Evolutionary conservation across 495 filamentous ascomycete species (phyloP).

Genomic region (Pyrenopolyporus hunteri): DNA sequence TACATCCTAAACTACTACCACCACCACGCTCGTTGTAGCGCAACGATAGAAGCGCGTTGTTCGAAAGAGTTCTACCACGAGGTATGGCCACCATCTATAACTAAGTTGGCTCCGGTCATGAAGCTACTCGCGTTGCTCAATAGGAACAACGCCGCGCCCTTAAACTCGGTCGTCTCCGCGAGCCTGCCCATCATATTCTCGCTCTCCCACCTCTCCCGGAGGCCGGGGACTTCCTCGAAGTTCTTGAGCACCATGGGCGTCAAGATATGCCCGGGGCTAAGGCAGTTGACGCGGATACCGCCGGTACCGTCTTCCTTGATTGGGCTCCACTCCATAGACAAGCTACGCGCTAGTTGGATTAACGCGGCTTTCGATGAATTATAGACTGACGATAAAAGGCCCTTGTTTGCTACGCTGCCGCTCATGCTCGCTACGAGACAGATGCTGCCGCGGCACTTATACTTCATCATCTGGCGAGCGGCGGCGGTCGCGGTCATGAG

Average conservation of each 20-base stretch:
- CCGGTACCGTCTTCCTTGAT: slow-evolving; percentile 48
- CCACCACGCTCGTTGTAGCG: neutral
- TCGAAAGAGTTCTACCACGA: slow-evolving; percentile 39
- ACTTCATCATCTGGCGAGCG: slow-evolving; percentile 78
- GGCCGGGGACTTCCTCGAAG: slow-evolving; percentile 66
- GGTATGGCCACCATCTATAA: slow-evolving; percentile 70
- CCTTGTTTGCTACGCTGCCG: slow-evolving; percentile 74
- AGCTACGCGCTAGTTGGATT: slow-evolving; percentile 65
- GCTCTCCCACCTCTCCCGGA: slow-evolving; percentile 64
- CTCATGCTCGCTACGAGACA: slow-evolving; percentile 77
- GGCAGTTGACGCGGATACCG: slow-evolving; percentile 70
- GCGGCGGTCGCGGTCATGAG: slow-evolving; percentile 75
- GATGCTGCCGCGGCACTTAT: slow-evolving; percentile 72
- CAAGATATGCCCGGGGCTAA: slow-evolving; percentile 73
- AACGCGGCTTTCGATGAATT: slow-evolving; percentile 75
- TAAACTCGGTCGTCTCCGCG: slow-evolving; percentile 68
- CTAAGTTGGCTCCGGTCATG: slow-evolving; percentile 69
- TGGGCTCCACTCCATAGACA: slow-evolving; percentile 76
- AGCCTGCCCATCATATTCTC: slow-evolving; percentile 76
- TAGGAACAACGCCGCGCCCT: slow-evolving; percentile 63
- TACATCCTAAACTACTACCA: neutral
- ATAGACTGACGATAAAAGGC: slow-evolving; percentile 68
- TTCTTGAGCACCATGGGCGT: slow-evolving; percentile 75
- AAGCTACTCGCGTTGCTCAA: slow-evolving; percentile 71
- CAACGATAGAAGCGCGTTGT: neutral